Evolutionary conservation across 1,284 basidiomycete species (phyloP).

Genomic region (Anthracocystis panici-leucophaei): DNA sequence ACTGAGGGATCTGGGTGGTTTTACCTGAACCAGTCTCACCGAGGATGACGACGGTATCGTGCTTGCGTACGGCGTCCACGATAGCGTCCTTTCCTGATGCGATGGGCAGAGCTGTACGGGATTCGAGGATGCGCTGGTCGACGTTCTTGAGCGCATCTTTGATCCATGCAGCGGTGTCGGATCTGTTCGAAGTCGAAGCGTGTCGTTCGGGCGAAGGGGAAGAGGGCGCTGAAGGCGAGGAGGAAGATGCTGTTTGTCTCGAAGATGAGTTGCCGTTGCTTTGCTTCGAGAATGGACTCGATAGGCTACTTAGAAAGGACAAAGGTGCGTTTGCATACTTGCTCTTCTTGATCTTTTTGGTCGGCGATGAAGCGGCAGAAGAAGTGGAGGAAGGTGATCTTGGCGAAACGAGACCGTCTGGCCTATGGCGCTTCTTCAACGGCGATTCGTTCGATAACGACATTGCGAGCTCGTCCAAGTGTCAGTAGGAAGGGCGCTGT

Average conservation of each 20-base stretch:
- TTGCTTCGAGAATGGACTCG: conserved; percentile 11
- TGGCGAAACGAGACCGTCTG: conserved; percentile 14
- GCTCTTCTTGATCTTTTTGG: conserved; percentile 47
- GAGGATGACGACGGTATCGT: conserved; percentile 90
- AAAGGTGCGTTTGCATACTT: conserved; percentile 49
- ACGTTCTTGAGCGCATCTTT: conserved; percentile 34
- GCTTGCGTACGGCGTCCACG: conserved; percentile 71
- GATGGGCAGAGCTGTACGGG: conserved; percentile 57
- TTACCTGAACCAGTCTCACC: conserved; percentile 98
- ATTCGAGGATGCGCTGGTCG: conserved; percentile 45
- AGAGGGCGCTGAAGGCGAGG: conserved; percentile 9
- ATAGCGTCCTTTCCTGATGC: conserved; percentile 53
- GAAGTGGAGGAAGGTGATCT: conserved; percentile 23
- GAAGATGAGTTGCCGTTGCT: background rate
- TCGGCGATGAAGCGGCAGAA: conserved; percentile 25
- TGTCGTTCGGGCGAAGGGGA: conserved; percentile 12
- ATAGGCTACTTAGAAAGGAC: conserved; percentile 2
- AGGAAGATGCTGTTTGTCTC: too few species aligned
- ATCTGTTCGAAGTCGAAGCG: conserved; percentile 11
- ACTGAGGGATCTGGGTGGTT: conserved; percentile 76
- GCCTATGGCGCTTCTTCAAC: conserved; percentile 24
- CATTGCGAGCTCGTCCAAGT: background rate
- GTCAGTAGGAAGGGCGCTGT: background rate
- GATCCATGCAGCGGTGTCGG: conserved; percentile 26
- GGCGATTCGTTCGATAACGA: conserved; percentile 8